phyloP scores from a whole-genome alignment of 202 grass and related monocot species.

The Cymbopogon flexuosus region DNA sequence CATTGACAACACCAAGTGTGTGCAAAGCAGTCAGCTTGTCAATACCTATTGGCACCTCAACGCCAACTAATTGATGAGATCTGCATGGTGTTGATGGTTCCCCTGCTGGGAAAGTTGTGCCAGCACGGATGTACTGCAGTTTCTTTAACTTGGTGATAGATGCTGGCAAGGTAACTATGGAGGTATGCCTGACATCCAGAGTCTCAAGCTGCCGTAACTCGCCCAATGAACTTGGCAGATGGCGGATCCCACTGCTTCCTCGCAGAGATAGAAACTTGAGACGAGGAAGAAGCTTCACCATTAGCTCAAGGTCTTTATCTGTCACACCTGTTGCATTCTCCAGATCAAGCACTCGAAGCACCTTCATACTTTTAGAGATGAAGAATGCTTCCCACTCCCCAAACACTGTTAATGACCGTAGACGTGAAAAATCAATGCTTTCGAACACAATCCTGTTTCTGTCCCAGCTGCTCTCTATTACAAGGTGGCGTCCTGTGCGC shows the following conservation, averaged over 20 bases:
- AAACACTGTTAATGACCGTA: neutral
- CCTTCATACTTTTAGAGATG: constrained; percentile 13
- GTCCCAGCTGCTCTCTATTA: neutral
- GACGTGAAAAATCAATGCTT: neutral
- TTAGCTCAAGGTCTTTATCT: neutral
- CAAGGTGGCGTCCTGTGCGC: neutral
- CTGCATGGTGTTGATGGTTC: neutral
- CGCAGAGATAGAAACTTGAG: constrained; percentile 3
- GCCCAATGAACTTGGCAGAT: neutral
- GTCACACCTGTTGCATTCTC: neutral
- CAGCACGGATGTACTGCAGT: neutral
- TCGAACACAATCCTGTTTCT: neutral
- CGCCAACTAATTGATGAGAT: neutral
- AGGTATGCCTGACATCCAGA: neutral
- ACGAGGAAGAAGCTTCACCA: neutral
- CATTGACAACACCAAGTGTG: neutral
- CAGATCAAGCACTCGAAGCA: constrained; percentile 40
- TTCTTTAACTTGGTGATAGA: neutral
- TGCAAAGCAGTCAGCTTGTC: neutral
- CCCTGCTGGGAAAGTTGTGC: neutral
- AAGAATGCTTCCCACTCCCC: neutral
- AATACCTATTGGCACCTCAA: neutral
- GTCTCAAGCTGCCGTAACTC: neutral
- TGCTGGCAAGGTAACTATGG: neutral
- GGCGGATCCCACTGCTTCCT: neutral